phyloP scores from a whole-genome alignment of 441 rosid genomes.

The Erodium trifolium region DNA sequence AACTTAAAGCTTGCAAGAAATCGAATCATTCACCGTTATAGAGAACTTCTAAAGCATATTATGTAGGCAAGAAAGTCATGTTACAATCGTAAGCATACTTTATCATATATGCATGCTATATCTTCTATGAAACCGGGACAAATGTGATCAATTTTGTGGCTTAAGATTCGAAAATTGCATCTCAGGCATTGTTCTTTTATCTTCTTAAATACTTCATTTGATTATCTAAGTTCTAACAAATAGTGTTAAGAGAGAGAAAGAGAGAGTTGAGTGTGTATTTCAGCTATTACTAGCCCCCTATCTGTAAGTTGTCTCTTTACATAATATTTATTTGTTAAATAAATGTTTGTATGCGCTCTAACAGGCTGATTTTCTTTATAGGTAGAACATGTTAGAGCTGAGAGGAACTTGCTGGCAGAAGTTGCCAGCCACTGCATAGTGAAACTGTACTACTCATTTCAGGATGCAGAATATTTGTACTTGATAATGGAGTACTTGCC shows the following conservation, averaged over 20 bases:
- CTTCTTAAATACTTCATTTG: neutral
- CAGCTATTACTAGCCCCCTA: neutral
- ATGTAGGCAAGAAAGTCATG: neutral
- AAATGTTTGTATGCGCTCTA: neutral
- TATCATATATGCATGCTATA: neutral
- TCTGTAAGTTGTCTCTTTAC: neutral
- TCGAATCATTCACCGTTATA: neutral
- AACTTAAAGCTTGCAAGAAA: neutral
- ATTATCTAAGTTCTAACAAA: neutral
- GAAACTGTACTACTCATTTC: conserved; percentile 93
- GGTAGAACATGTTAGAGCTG: conserved; percentile 99
- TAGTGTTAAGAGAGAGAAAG: neutral
- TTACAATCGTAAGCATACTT: neutral
- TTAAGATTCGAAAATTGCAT: conserved; percentile 3
- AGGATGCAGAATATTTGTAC: conserved; percentile 83
- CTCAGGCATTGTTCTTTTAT: neutral
- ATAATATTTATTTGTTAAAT: neutral
- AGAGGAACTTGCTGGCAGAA: conserved; percentile 93
- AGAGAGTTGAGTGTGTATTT: neutral
- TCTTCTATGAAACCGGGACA: neutral
- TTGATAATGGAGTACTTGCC: conserved; percentile 96
- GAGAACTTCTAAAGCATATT: neutral
- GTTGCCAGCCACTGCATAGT: conserved; percentile 94
- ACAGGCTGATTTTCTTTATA: conserved; percentile 22
- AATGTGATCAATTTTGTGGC: neutral